phyloP scores from a whole-genome alignment of 1,139 yeast species.

The Chernovozyma aurita region DNA sequence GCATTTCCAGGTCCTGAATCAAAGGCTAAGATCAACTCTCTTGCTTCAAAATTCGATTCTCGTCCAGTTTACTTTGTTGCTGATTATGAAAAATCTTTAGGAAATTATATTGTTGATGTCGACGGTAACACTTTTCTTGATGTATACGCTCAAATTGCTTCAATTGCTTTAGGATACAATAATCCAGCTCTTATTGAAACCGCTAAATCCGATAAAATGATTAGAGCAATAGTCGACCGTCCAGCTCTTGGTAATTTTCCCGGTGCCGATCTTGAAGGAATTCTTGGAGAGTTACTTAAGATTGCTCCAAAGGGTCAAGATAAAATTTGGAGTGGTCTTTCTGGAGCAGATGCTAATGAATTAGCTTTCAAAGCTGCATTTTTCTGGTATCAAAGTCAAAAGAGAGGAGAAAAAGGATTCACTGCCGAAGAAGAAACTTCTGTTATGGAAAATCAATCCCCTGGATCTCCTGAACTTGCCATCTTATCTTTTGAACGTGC shows the following conservation, averaged over 20 bases:
- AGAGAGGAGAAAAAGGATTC: conserved; percentile 53
- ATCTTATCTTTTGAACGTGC: conserved; percentile 69
- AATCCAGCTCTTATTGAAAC: conserved; percentile 62
- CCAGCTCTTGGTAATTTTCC: conserved; percentile 81
- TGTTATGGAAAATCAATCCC: conserved; percentile 64
- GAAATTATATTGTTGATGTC: conserved; percentile 68
- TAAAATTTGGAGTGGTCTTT: conserved; percentile 68
- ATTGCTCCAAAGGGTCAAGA: conserved; percentile 71
- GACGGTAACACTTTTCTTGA: conserved; percentile 69
- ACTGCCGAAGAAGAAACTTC: conserved; percentile 55
- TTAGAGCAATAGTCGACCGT: conserved; percentile 65
- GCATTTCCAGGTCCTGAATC: conserved; percentile 65
- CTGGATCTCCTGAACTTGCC: conserved; percentile 74
- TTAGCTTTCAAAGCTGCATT: conserved; percentile 83
- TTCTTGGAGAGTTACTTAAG: conserved; percentile 51
- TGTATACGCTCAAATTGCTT: conserved; percentile 74
- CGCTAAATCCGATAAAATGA: conserved; percentile 62
- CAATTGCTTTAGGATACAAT: conserved; percentile 76
- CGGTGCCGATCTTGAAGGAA: conserved; percentile 54
- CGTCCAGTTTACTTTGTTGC: conserved; percentile 65
- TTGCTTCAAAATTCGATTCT: conserved; percentile 56
- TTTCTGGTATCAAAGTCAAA: conserved; percentile 63
- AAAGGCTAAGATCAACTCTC: conserved; percentile 38
- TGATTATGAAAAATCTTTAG: conserved; percentile 63
- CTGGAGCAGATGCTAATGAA: conserved; percentile 84